A percentile compares a stretch with the other conserved stretches of the same genome.
Evolutionary conservation across 1,284 basidiomycete genomes (phyloP).

Genomic region (Naganishia sp.): DNA sequence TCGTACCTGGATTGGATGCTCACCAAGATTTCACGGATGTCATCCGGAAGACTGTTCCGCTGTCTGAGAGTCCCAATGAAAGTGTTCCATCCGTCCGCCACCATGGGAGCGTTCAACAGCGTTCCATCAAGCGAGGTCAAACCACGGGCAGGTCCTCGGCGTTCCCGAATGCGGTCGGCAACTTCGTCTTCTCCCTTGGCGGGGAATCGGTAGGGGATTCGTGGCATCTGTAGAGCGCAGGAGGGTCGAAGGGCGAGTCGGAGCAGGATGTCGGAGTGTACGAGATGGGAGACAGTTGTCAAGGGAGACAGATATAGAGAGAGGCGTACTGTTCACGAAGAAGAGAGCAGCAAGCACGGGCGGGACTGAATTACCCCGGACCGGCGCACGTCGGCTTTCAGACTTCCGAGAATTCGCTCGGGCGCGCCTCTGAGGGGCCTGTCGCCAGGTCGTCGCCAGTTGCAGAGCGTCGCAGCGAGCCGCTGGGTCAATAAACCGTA

Average conservation of each 20-base stretch:
- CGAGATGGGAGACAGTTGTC: not conserved
- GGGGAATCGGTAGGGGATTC: slow-evolving; percentile 39
- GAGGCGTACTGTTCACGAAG: no score
- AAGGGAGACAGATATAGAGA: not conserved
- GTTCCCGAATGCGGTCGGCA: slow-evolving; percentile 53
- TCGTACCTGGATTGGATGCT: slow-evolving; percentile 5
- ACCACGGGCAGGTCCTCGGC: slow-evolving; percentile 50
- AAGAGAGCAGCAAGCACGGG: not conserved
- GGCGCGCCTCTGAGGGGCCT: no score
- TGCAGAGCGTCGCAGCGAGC: no score
- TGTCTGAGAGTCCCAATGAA: slow-evolving; percentile 53
- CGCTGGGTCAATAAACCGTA: no score
- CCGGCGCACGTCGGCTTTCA: no score
- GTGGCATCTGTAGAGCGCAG: slow-evolving; percentile 28
- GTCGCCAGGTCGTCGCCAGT: not conserved
- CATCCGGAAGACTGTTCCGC: slow-evolving; percentile 51
- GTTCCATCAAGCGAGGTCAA: slow-evolving; percentile 54
- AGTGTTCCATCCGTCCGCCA: slow-evolving; percentile 53
- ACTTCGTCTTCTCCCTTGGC: slow-evolving; percentile 47
- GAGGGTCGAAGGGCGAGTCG: slow-evolving; percentile 16
- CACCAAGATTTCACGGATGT: slow-evolving; percentile 55
- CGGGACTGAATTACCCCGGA: no score
- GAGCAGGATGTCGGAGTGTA: slow-evolving; percentile 4
- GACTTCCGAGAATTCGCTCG: no score
- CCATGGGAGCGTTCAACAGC: slow-evolving; percentile 49